phyloP scores from a whole-genome alignment of 208 protist genomes.

The Acanthamoeba pearcei region DNA sequence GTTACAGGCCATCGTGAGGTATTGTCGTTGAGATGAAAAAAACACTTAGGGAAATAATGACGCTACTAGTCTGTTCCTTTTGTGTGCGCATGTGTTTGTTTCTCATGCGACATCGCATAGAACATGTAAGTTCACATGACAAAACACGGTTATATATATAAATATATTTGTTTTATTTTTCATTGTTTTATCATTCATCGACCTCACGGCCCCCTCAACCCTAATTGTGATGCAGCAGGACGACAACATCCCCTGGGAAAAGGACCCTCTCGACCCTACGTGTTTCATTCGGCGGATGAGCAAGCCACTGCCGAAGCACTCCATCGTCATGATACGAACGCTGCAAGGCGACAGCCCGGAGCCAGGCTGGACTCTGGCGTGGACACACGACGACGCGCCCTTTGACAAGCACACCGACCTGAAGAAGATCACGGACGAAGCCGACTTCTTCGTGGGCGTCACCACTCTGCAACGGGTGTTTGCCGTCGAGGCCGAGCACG shows the following conservation, averaged over 20 bases:
- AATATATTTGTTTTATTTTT: neutral
- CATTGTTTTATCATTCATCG: conserved; percentile 25
- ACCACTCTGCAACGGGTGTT: neutral
- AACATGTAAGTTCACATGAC: neutral
- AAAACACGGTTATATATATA: neutral
- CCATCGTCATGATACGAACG: neutral
- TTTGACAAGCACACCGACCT: conserved; percentile 23
- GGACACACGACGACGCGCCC: neutral
- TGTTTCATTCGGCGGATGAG: neutral
- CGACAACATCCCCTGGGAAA: neutral
- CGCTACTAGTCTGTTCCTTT: too few species aligned
- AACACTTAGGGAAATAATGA: too few species aligned
- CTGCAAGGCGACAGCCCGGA: neutral
- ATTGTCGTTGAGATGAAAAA: neutral
- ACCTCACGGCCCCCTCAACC: neutral
- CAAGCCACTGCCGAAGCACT: neutral
- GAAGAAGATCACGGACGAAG: neutral
- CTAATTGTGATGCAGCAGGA: neutral
- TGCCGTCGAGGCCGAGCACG: neutral
- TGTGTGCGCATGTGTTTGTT: too few species aligned
- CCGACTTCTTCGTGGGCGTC: neutral
- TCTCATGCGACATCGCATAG: too few species aligned
- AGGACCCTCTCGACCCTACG: neutral
- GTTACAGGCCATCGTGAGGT: neutral
- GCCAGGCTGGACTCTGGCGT: neutral